Base-by-base conservation (phyloP, 2,329 filamentous ascomycete genomes). In the Amylocarpus encephaloides region DNA sequence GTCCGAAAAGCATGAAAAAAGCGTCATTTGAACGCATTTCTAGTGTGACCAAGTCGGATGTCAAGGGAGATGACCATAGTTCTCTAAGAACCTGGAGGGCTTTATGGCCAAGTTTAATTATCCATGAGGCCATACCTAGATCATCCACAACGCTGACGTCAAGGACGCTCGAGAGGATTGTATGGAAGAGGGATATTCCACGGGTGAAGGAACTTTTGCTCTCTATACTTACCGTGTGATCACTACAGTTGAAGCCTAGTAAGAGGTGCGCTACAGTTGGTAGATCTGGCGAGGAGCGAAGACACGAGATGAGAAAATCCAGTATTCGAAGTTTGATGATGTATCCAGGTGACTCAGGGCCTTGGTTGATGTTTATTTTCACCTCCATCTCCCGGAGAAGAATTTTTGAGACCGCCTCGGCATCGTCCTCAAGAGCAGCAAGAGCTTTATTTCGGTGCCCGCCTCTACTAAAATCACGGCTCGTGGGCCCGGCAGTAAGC, bases 191-290 rank as follows among this genome's bases (percentile, higher is more conserved):
- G 0, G 93, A 92, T 16, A 77, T 78, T 12, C 82, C 79, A 13
- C 79, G 74, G 11, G 83, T 79, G 67, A 95, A 94, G 2, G 86
- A 70, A 43, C 89, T 79, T 26, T 82, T 78, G 1, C 81, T 71
- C 45, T 85, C 77, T 30, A 93, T 72, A 19, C 81, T 81, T 2
- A 97, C 73, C 9, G 78, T 77, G 55, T 82, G 83, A 33, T 85
- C 79, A 39, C 82, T 80, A 61, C 89, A 94, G 49, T 79, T 79
- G 66, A 98, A 96, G 0, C 93, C 93, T 5, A 98, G 80, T 1
- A 98, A 73, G 41, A 95, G 76, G 67, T 98, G 94, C 0, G 92
- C 93, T 58, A 98, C 84, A 1, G 86, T 94, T 4, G 93, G 91
- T 59, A 83, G 80, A 59, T 85, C 79, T 1, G 86, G 83, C 22